phyloP scores from a whole-genome alignment of 176 grass and related monocot genomes.

The Oryza meyeriana region DNA sequence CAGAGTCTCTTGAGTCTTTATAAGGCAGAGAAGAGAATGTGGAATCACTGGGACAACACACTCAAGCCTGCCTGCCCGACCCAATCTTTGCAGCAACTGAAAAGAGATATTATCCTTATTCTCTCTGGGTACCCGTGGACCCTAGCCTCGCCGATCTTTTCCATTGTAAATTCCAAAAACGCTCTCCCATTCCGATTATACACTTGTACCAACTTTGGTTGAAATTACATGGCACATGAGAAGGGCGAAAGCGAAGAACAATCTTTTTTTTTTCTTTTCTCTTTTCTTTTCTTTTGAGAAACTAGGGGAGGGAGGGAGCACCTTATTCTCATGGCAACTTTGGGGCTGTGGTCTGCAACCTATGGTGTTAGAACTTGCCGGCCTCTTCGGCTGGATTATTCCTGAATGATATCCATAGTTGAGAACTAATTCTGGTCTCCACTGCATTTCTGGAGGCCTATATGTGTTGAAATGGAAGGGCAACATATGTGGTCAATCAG shows the following conservation, averaged over 20 bases:
- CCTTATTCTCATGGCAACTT: slow-evolving; percentile 67
- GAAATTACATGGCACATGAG: slow-evolving; percentile 48
- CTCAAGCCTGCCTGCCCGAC: slow-evolving; percentile 31
- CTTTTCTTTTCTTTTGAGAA: slow-evolving; percentile 44
- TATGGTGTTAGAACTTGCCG: slow-evolving; percentile 35
- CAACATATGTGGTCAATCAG: slow-evolving; percentile 22
- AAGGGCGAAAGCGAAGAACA: slow-evolving; percentile 45
- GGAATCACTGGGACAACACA: slow-evolving; percentile 53
- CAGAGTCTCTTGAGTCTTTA: slow-evolving; percentile 37
- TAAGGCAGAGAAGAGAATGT: slow-evolving; percentile 50
- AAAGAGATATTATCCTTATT: slow-evolving; percentile 97
- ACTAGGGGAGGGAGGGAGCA: slow-evolving; percentile 43
- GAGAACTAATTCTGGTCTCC: slow-evolving; percentile 47
- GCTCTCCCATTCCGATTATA: slow-evolving; percentile 47
- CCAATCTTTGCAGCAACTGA: slow-evolving; percentile 62
- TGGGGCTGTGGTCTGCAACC: slow-evolving; percentile 41
- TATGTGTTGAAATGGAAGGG: slow-evolving; percentile 26
- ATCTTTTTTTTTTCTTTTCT: slow-evolving; percentile 35
- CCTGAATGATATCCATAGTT: slow-evolving; percentile 33
- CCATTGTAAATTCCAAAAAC: slow-evolving; percentile 44
- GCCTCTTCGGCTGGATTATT: slow-evolving; percentile 32
- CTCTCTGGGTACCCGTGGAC: slow-evolving; percentile 50
- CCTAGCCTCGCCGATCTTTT: slow-evolving; percentile 39
- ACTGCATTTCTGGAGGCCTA: slow-evolving; percentile 30
- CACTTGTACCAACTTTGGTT: slow-evolving; percentile 53